Evolutionary conservation across 768 basidiomycete species (phyloP), one percentile per base, ranked within the genome.

Genomic region (Cystoderma amianthinum): DNA sequence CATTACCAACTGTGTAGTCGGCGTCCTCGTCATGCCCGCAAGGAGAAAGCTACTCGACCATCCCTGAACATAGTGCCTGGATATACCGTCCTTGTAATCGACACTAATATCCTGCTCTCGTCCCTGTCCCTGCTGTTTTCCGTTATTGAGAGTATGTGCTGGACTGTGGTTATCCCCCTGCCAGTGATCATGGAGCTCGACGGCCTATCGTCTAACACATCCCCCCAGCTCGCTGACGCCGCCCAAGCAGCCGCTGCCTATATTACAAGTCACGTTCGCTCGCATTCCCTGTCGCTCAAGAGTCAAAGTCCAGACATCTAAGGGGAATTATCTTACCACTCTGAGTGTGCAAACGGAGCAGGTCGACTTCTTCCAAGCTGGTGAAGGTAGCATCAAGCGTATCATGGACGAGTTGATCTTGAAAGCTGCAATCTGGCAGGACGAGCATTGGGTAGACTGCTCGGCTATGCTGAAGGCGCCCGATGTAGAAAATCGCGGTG

Each of bases 101-200:
- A 98, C 62, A 97, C 95, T 36, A 98, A 98, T 64, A 88, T 97
- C 42, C 69, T 99, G 0, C 73, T 98, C 12, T 85, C 89, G 0
- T 91, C 90, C 0, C 69, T 97, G 3, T 59, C 80, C 0, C 67
- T 85, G 48, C 71, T 99, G 44, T 60, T 76, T 0, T 74, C 81
- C 11, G 69, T 98, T 44, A 69, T 97, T 39, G 89, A 95, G 58
- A 81, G 79, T 45, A 62, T 80, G 13, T 68, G 67, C 19, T 98
- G 93, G 92, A 96, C 90, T 0, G 71, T 95, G 35, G 69, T 99
- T 44, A 68, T 99, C 0, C 96, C 96, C 3, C 75, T 98, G 2
- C 94, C 93, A 0, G 95, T 96, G 46, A 76, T 98, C 55, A 97
- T 94, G 73, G 96, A 99, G 52, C 81, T 99, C 5, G 95, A 99